Conservation (phyloP, 805 yeast species). For the Tetrapisispora nanseiensis region DNA sequence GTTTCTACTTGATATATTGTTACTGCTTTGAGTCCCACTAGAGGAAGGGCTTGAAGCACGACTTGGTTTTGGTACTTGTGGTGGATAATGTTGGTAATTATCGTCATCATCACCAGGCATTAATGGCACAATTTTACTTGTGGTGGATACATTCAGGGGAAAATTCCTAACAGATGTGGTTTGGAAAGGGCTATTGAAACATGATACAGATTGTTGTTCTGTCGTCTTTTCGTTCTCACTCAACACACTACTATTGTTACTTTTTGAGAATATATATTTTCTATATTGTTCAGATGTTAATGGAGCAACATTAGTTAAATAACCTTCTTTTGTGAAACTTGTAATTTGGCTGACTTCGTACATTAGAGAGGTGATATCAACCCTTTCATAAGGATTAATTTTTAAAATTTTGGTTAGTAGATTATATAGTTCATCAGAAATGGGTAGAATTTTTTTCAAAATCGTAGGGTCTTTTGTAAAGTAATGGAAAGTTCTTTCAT, state of each 20-base stretch:
- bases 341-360: constrained; percentile 16
- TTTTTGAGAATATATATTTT: not conserved
- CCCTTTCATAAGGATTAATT: constrained; percentile 30
- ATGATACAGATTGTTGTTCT: not conserved
- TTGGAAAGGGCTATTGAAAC: constrained; percentile 1
- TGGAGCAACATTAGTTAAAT: constrained; percentile 16
- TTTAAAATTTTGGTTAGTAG: constrained; percentile 34
- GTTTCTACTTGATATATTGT: not conserved
- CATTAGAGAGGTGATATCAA: constrained; percentile 15
- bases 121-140: constrained; percentile 1
- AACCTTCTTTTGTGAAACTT: constrained; percentile 21
- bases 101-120: not conserved
- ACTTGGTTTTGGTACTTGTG: constrained; percentile 2
- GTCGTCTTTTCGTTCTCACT: not conserved
- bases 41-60: not conserved
- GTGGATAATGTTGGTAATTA: constrained; percentile 3
- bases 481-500: constrained; percentile 56
- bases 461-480: constrained; percentile 48
- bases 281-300: constrained; percentile 4
- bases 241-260: not conserved
- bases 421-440: constrained; percentile 50
- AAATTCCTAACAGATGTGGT: not conserved
- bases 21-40: not conserved
- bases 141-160: not conserved
- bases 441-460: constrained; percentile 60